Conservation (phyloP, 345 rosid genomes). For the Trapa incisa region DNA sequence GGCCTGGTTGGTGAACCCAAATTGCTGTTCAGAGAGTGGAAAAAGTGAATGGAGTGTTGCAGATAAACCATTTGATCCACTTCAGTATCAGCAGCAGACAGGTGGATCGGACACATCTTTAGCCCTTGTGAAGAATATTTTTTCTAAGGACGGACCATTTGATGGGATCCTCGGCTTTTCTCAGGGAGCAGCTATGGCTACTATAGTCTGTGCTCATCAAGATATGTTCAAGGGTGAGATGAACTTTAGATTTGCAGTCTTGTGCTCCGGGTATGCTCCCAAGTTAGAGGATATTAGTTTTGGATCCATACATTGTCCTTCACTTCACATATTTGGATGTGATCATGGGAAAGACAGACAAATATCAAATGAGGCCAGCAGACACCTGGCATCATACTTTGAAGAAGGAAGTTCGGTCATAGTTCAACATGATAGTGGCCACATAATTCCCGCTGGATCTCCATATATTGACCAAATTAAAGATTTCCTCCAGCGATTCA, state of each 20-base stretch:
- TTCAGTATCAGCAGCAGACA: constrained; percentile 75
- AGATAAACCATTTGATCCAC: constrained; percentile 53
- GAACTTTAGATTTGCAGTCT: constrained; percentile 58
- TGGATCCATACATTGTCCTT: constrained; percentile 50
- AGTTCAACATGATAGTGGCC: constrained; percentile 77
- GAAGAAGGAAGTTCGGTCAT: constrained; percentile 43
- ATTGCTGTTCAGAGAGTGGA: constrained; percentile 20
- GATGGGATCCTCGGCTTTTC: constrained; percentile 92
- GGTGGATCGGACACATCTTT: constrained; percentile 55
- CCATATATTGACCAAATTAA: constrained; percentile 61
- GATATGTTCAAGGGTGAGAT: constrained; percentile 35
- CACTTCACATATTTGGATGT: constrained; percentile 79
- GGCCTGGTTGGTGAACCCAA: constrained; percentile 73
- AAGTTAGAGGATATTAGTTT: constrained; percentile 17
- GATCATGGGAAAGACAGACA: constrained; percentile 63
- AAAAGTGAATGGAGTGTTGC: constrained; percentile 44
- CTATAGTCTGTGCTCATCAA: constrained; percentile 36
- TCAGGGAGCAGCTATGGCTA: constrained; percentile 94
- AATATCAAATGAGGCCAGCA: constrained; percentile 54
- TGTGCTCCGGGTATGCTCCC: constrained; percentile 68
- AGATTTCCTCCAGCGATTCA: constrained; percentile 54
- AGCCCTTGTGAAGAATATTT: constrained; percentile 31
- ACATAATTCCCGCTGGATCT: constrained; percentile 66
- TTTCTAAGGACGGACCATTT: constrained; percentile 64
- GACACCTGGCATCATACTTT: constrained; percentile 41